phyloP scores from a whole-genome alignment of 1,284 basidiomycete species.

The Leccinum huronense region DNA sequence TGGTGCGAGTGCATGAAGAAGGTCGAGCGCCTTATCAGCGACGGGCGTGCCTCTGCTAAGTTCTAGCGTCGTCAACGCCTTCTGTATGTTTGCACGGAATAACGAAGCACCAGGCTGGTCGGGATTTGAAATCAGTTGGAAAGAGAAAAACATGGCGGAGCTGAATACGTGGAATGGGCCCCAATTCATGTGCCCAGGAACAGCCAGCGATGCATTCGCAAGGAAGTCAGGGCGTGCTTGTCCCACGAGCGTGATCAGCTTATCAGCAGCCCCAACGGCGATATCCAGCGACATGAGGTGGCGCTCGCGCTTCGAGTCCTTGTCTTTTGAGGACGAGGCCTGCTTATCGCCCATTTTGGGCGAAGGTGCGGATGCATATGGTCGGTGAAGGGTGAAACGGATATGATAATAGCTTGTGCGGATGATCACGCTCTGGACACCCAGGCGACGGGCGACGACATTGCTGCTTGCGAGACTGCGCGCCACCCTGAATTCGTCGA shows the following conservation, averaged over 20 bases:
- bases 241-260: slow-evolving; percentile 69
- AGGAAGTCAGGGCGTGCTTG: slow-evolving; percentile 70
- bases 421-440: slow-evolving; percentile 75
- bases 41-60: slow-evolving; percentile 59
- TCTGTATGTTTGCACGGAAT: slow-evolving; percentile 70
- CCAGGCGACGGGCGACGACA: slow-evolving; percentile 55
- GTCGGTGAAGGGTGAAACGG: slow-evolving; percentile 77
- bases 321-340: slow-evolving; percentile 33
- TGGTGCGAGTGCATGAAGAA: slow-evolving; percentile 65
- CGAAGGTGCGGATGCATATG: slow-evolving; percentile 54
- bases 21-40: slow-evolving; percentile 69
- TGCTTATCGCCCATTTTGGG: slow-evolving; percentile 25
- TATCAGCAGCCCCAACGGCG: slow-evolving; percentile 69
- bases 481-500: slow-evolving; percentile 71
- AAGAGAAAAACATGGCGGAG: slow-evolving; percentile 83
- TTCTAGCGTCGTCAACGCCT: slow-evolving; percentile 62
- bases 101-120: slow-evolving; percentile 71
- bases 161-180: slow-evolving; percentile 78
- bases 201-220: slow-evolving; percentile 61
- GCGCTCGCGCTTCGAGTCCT: slow-evolving; percentile 48
- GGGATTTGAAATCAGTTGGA: slow-evolving; percentile 74
- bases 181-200: slow-evolving; percentile 80
- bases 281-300: slow-evolving; percentile 58
- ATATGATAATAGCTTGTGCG: slow-evolving; percentile 75
- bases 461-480: slow-evolving; percentile 62